Conservation (phyloP, 371 early-diverging fungal species). For the Syncephalastrum monosporum region DNA sequence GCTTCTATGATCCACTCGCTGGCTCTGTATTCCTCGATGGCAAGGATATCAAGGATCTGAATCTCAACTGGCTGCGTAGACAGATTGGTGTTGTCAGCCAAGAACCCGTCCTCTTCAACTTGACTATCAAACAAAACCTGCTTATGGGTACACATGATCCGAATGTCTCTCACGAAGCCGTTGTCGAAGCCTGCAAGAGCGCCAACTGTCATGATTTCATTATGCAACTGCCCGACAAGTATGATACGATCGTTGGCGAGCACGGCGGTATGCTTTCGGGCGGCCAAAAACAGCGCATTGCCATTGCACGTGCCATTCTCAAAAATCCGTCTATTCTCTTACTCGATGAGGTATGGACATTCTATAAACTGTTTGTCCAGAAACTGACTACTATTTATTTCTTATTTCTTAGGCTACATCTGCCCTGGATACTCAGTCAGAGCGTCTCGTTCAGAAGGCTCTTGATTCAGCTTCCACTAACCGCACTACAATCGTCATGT, state of each 20-base stretch:
- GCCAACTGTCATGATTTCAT: constrained; percentile 78
- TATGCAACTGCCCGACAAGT: constrained; percentile 64
- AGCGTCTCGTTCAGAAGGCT: constrained; percentile 71
- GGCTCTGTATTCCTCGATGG: constrained; percentile 74
- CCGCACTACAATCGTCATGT: constrained; percentile 82
- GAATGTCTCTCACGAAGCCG: constrained; percentile 47
- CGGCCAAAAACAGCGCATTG: constrained; percentile 60
- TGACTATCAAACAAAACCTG: constrained; percentile 78
- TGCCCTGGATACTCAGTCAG: constrained; percentile 68
- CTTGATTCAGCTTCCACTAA: constrained; percentile 66
- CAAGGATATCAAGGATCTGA: constrained; percentile 58
- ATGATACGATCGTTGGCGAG: constrained; percentile 70
- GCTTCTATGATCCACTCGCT: constrained; percentile 77
- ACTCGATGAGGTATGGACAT: constrained; percentile 25
- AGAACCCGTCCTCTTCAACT: constrained; percentile 84
- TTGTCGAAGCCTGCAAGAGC: constrained; percentile 56
- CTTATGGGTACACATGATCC: constrained; percentile 48
- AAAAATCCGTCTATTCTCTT: constrained; percentile 31
- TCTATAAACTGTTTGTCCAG: too few species aligned
- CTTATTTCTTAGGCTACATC: constrained; percentile 52
- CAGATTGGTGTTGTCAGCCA: constrained; percentile 85
- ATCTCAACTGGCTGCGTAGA: constrained; percentile 67
- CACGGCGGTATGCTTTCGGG: constrained; percentile 73
- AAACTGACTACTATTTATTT: background rate
- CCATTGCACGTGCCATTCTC: constrained; percentile 37